Base-by-base conservation (phyloP, 257 asterid species). In the Plantago major region DNA sequence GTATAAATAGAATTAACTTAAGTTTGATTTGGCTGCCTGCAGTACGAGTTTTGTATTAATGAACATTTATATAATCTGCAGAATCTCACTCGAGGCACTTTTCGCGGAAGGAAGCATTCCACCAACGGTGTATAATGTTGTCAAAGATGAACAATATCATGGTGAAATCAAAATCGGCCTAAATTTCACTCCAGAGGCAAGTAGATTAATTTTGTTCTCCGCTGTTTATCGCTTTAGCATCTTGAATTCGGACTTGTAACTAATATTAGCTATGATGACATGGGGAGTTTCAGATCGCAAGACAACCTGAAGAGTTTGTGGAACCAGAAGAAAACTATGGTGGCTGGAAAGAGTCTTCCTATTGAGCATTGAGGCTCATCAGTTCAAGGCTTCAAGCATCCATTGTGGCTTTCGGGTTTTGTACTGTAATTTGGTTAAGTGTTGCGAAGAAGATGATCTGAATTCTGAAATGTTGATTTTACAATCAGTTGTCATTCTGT, bases 81-180 rank as follows among this genome's bases (percentile, higher is more conserved):
- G 90, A 58, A 76, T 83, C 42, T 74, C 83, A 12, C 57, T 83
- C 5, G 83, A 74, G 53, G 66, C 80, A 37, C 58, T 79, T 53
- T 70, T 78, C 22, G 22, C 44, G 2, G 78, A 76, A 72, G 83
- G 85, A 50, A 72, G 63, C 72, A 49, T 77, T 15, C 81, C 82
- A 13, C 63, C 73, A 10, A 70, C 66, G 8, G 47, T 77, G 3
- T 84, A 79, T 73, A 75, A 70, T 43, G 81, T 84, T 30, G 86
- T 84, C 33, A 81, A 84, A 73, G 81, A 74, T 16, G 86, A 77
- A 22, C 74, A 81, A 18, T 79, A 74, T 45, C 40, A 67, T 16
- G 91, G 91, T 45, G 85, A 81, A 71, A 76, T 84, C 64, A 74
- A 54, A 71, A 70, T 84, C 53, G 82, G 79, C 30, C 87, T 81